Base-by-base conservation (phyloP, 2,329 filamentous ascomycete species). In the Fusarium sp. region DNA sequence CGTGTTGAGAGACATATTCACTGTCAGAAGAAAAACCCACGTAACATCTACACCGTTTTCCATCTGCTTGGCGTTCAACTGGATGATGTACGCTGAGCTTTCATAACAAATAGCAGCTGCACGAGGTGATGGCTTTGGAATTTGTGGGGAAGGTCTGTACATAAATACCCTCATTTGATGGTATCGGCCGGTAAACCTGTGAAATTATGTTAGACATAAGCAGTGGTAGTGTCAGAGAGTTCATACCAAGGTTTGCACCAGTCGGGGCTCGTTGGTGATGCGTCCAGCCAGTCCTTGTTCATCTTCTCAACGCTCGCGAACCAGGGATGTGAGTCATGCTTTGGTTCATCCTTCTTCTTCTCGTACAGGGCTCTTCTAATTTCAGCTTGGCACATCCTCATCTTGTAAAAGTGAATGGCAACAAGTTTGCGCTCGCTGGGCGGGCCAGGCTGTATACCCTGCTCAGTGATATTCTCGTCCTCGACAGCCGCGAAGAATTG, bases 1-100 rank as follows among this genome's bases (percentile, higher is more conserved):
- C 7, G 93, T 94, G 75, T 97, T 97, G 57, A 98, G 86, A 6
- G 92, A 89, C 88, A 96, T 96, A 80, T 96, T 97, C 39, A 98
- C 86, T 20, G 91, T 89, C 59, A 97, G 86, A 2, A 97, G 88
- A 74, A 97, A 97, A 42, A 97, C 90, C 95, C 95, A 98, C 1
- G 94, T 97, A 62, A 97, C 84, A 74, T 97, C 95, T 12, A 89
- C 89, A 15, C 87, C 86, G 17, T 86, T 89, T 68, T 90, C 87
- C 74, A 97, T 91, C 77, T 97, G 94, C 72, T 91, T 89, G 74
- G 88, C 88, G 43, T 94, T 91, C 75, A 95, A 88, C 68, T 90
- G 86, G 71, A 97, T 92, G 74, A 97, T 94, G 77, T 89, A 92
- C 12, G 89, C 85, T 45, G 93, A 90, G 39, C 93, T 94, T 44